A percentile compares a stretch with the other conserved stretches of the same genome.
phyloP scores from a whole-genome alignment of 139 green algal genomes.

The Haematococcus lacustris region DNA sequence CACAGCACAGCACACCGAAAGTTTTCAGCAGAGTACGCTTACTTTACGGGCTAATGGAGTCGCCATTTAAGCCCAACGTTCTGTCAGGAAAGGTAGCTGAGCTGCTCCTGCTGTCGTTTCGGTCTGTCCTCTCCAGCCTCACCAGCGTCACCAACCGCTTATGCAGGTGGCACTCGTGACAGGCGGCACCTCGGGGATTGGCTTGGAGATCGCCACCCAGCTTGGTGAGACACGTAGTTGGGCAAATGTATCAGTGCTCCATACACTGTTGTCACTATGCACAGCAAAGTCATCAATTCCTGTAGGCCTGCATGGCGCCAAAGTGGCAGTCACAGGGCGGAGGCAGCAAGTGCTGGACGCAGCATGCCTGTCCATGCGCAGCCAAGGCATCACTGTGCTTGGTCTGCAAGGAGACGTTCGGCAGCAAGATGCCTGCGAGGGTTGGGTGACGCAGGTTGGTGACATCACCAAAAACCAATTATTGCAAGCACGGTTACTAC shows the following conservation, averaged over 20 bases:
- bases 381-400: constrained; percentile 49
- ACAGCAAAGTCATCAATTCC: neutral
- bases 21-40: neutral
- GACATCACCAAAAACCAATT: neutral
- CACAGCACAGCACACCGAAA: neutral
- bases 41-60: constrained; percentile 21
- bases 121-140: neutral
- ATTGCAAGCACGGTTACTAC: neutral
- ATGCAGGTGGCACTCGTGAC: constrained; percentile 72
- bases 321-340: constrained; percentile 67
- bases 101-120: neutral
- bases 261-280: neutral
- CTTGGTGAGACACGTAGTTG: constrained; percentile 49
- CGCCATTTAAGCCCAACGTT: constrained; percentile 30
- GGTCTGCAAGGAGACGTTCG: constrained; percentile 82
- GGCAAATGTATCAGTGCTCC: neutral
- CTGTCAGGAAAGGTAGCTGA: constrained; percentile 22
- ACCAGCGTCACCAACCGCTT: neutral
- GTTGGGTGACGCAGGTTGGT: constrained; percentile 29
- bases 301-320: constrained; percentile 76
- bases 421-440: constrained; percentile 55
- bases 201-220: constrained; percentile 76
- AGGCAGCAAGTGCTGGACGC: constrained; percentile 62
- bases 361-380: constrained; percentile 36
- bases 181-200: constrained; percentile 78